Evolutionary conservation across 2,329 filamentous ascomycete species (phyloP), one percentile per base, ranked within the genome.

Genomic region (Dothistroma pini): DNA sequence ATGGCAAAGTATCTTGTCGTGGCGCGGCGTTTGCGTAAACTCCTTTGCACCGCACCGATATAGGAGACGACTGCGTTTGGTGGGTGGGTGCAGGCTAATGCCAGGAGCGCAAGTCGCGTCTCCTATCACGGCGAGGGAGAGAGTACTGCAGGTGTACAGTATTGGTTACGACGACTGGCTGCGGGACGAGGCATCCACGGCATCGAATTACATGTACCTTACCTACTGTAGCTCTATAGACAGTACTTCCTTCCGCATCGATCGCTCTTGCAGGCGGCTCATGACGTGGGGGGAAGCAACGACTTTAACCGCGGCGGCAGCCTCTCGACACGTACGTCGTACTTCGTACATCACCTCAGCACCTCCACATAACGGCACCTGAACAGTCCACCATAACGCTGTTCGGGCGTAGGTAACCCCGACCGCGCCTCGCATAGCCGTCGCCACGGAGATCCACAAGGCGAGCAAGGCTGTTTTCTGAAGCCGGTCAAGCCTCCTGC

Each of bases 381-480:
- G 41, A 54, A 54, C 38, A 31, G 19, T 31, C 50, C 50, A 34
- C 50, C n/a, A 34, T 34, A 21, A 22, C 34, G 14, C 41, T 48
- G 7, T 8, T 56, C 54, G 54, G 54, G 54, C 54, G 38, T 48
- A 56, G 54, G 31, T 29, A 47, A 44, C 9, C 35, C 54, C 54
- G 54, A 48, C 35, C 54, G 29, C 35, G 35, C 53, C 32, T 31
- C 44, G 32, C 31, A 25, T 22, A 21, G 10, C 19, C n/a, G 32
- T 55, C 53, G 31, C 31, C 54, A 47, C 35, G 22, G 38, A 56
- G 21, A 41, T 41, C 54, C 54, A 56, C 54, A 56, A 56, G 54
- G 54, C 54, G 35, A 35, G 48, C 54, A 56, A 56, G 54, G 54
- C 54, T 56, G 54, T 51, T 51, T 51, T 10, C 48, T 31, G 12